A percentile compares a stretch with the other conserved stretches of the same genome.
phyloP scores from a whole-genome alignment of 495 filamentous ascomycete genomes.

The Penicillium angulare region DNA sequence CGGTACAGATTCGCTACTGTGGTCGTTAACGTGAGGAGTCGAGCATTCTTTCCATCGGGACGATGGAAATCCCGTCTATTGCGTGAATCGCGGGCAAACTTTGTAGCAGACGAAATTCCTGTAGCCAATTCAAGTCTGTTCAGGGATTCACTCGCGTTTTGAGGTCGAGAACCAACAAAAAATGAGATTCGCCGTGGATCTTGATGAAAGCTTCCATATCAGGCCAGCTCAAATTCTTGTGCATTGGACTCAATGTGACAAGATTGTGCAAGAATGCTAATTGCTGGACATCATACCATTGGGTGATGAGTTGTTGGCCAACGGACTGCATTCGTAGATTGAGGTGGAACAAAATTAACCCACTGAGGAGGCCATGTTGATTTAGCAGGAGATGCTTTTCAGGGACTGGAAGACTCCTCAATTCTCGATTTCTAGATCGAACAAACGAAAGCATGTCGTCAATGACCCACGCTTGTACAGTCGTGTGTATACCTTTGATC shows the following conservation, averaged over 20 bases:
- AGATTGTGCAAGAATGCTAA: conserved; percentile 31
- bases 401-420: conserved; percentile 4
- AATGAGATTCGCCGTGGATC: conserved; percentile 34
- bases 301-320: conserved; percentile 26
- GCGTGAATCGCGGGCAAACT: conserved; percentile 27
- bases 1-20: conserved; percentile 24
- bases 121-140: conserved; percentile 29
- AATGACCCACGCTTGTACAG: conserved; percentile 25
- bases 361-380: conserved; percentile 29
- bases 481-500: conserved; percentile 15
- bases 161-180: conserved; percentile 27
- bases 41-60: conserved; percentile 24
- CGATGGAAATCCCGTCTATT: conserved; percentile 13
- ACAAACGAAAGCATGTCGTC: conserved; percentile 18
- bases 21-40: conserved; percentile 22
- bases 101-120: conserved; percentile 23
- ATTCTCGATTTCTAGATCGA: background rate
- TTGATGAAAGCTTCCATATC: conserved; percentile 36
- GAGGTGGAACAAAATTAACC: conserved; percentile 25
- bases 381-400: conserved; percentile 31
- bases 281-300: conserved; percentile 32
- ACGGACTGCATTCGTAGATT: conserved; percentile 24
- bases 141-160: conserved; percentile 24
- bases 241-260: conserved; percentile 7
- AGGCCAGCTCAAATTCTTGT: conserved; percentile 28